Conservation (phyloP, 306 rosid species). For the Castanopsis chinensis region DNA sequence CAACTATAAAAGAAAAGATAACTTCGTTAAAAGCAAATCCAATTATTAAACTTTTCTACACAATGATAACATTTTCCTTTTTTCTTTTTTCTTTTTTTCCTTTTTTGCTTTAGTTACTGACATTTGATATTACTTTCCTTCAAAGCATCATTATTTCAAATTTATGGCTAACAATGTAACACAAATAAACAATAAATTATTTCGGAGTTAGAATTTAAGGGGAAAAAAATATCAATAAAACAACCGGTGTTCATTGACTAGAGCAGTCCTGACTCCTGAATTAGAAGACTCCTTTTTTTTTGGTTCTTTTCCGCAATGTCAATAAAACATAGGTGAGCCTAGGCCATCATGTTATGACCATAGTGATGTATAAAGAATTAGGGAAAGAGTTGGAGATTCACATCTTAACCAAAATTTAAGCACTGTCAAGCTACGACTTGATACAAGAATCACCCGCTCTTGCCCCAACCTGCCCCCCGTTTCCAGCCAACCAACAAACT, state of each 20-base stretch:
- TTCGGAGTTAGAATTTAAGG: neutral
- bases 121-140: neutral
- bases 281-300: neutral
- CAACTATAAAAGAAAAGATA: too few species aligned
- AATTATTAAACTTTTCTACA: neutral
- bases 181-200: neutral
- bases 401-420: neutral
- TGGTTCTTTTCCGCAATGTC: neutral
- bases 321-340: neutral
- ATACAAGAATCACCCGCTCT: conserved; percentile 24
- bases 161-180: neutral
- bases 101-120: neutral
- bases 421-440: conserved; percentile 11
- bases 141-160: neutral
- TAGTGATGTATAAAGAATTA: too few species aligned
- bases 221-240: neutral
- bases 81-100: neutral
- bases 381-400: neutral
- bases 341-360: neutral
- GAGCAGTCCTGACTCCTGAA: neutral
- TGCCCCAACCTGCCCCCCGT: conserved; percentile 13
- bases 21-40: neutral
- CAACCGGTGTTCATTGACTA: neutral
- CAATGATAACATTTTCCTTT: neutral
- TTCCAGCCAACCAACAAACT: conserved; percentile 27